Conservation (phyloP, 2,329 filamentous ascomycete genomes). For the Colletotrichum tamarilloi region DNA sequence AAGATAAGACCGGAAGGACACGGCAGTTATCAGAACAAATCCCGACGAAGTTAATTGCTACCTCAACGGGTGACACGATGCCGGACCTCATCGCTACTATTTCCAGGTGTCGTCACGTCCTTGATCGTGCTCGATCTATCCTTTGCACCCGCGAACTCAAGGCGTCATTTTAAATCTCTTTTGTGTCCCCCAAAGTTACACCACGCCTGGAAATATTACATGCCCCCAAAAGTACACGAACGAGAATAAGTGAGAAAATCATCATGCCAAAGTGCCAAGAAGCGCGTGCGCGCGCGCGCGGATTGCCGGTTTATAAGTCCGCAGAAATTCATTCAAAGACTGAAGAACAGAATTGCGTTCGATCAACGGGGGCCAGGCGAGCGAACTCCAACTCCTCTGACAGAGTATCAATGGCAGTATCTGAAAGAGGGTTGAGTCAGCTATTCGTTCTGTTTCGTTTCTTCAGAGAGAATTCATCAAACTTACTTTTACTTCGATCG, state of each 20-base stretch:
- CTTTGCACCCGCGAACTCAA: conserved; percentile 34
- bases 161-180: conserved; percentile 22
- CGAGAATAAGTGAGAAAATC: not conserved
- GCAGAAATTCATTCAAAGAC: conserved; percentile 12
- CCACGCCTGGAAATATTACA: conserved; percentile 4
- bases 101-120: conserved; percentile 37
- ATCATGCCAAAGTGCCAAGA: conserved; percentile 18
- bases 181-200: not conserved
- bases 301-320: conserved; percentile 15
- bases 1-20: not conserved
- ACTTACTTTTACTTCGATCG: conserved; percentile 31
- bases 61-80: conserved; percentile 34
- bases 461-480: too few relatives aligned
- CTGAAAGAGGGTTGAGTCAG: conserved; percentile 13
- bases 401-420: conserved; percentile 34
- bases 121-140: conserved; percentile 36
- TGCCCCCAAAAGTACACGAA: conserved; percentile 17
- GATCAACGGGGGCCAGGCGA: conserved; percentile 32
- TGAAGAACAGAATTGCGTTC: conserved; percentile 24
- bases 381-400: conserved; percentile 33
- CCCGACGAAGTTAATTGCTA: conserved; percentile 29
- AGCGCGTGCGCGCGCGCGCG: conserved; percentile 6
- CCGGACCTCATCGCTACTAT: conserved; percentile 30
- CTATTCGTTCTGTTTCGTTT: not conserved
- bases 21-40: not conserved